Percentiles rank a stretch among this genome's conserved stretches.
Evolutionary conservation across 2,329 filamentous ascomycete species (phyloP).

Genomic region (Exserohilum turcica): DNA sequence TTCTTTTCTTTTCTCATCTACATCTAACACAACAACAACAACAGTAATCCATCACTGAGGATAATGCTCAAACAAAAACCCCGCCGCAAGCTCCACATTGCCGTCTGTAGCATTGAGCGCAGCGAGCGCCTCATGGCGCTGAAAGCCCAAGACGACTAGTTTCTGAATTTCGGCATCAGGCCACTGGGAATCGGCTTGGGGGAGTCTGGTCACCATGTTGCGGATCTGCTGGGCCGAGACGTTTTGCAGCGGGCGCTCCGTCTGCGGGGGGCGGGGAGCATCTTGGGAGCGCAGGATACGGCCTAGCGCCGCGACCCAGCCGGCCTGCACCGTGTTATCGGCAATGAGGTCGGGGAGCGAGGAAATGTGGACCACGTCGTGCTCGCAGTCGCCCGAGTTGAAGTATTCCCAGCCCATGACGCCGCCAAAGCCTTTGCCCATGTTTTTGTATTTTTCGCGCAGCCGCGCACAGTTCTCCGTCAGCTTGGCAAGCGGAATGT

Average conservation of each 20-base stretch:
- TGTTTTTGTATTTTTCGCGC: conserved; percentile 60
- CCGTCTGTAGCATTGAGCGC: conserved; percentile 57
- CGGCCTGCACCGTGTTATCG: conserved; percentile 36
- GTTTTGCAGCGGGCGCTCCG: conserved; percentile 23
- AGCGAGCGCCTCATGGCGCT: conserved; percentile 52
- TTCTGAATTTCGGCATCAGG: conserved; percentile 50
- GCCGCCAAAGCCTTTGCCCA: conserved; percentile 68
- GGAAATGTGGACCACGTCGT: conserved; percentile 35
- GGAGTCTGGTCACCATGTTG: conserved; percentile 40
- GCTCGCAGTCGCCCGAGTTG: conserved; percentile 61
- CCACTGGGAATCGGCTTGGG: conserved; percentile 43
- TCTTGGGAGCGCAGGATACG: conserved; percentile 43
- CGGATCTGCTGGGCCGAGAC: conserved; percentile 41
- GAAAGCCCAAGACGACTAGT: conserved; percentile 54
- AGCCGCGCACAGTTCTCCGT: conserved; percentile 63
- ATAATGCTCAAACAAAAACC: conserved; percentile 52
- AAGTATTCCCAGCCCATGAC: conserved; percentile 98
- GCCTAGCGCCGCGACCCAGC: conserved; percentile 75
- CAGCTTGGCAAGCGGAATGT: conserved; percentile 63
- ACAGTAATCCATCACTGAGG: conserved; percentile 28
- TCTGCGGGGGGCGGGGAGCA: conserved; percentile 21
- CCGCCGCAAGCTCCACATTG: conserved; percentile 56
- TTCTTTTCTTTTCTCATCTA: no score
- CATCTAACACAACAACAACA: no score
- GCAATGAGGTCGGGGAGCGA: conserved; percentile 27